Conservation (phyloP, 2,329 filamentous ascomycete species). For the Fusarium zealandicum region DNA sequence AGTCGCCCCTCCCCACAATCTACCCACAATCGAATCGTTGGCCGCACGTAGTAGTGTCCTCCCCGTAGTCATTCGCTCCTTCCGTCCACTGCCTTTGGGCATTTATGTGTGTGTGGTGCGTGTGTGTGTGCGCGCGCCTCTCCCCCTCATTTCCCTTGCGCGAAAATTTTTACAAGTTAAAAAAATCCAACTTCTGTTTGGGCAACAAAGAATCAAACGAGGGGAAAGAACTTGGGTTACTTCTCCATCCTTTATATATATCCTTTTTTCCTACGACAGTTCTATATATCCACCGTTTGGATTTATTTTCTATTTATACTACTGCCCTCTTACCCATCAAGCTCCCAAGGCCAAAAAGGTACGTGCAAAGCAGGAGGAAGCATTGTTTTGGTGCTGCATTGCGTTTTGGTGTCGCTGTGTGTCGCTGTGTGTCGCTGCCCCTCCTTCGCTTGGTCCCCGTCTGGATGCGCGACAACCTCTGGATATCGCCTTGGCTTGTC, state of each 20-base stretch:
- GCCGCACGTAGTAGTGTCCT: conserved; percentile 17
- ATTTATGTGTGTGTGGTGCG: conserved; percentile 16
- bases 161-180: conserved; percentile 36
- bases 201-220: conserved; percentile 27
- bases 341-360: conserved; percentile 32
- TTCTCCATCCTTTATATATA: conserved; percentile 16
- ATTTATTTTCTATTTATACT: conserved; percentile 16
- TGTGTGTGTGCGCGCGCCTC: conserved; percentile 20
- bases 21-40: conserved; percentile 30
- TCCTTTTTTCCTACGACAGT: background rate
- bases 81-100: conserved; percentile 1
- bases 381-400: conserved; percentile 23
- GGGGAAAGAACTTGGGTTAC: conserved; percentile 19
- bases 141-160: conserved; percentile 37
- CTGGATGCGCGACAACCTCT: conserved; percentile 24
- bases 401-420: conserved; percentile 27
- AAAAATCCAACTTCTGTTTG: conserved; percentile 28
- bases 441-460: conserved; percentile 23
- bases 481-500: conserved; percentile 21
- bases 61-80: conserved; percentile 31
- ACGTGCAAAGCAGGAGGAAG: conserved; percentile 17
- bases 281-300: conserved; percentile 26
- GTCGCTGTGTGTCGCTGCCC: conserved; percentile 29
- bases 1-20: conserved; percentile 31
- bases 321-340: conserved; percentile 25